Base-by-base conservation (phyloP, 176 grass and related monocot genomes). In the Phyllostachys edulis region DNA sequence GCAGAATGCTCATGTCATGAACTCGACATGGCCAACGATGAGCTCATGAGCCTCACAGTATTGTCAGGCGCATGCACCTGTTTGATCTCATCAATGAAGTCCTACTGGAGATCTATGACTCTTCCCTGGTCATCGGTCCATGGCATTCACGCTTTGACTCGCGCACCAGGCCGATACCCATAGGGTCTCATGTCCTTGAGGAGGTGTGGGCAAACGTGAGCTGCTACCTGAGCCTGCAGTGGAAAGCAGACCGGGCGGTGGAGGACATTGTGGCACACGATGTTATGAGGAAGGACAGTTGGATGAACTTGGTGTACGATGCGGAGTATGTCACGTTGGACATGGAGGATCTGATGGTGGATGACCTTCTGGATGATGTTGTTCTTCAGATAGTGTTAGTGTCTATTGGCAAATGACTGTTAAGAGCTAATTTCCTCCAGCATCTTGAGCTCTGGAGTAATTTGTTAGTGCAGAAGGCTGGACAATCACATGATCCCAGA, bases 71-170 rank as follows among this genome's bases (percentile, higher is more conserved):
- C 78, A 91, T 98, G 89, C 96, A 95, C 73, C 82, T 98, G 52
- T 98, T 95, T 74, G 93, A 98, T 89, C 88, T 95, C 63, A 93
- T 95, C 78, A 95, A 98, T 21, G 93, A 98, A 62, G 89, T 93
- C 71, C 87, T 98, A 24, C 9, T 95, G 67, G 82, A 92, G 3
- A 90, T 91, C 47, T 93, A 95, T 29, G 83, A 94, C 24, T 72
- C 83, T 67, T 92, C 93, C n/a, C 70, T 91, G 3, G 42, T 88
- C 46, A 80, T 76, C 0, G 82, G 38, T 18, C 87, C 81, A 3
- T 90, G 79, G 89, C 80, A 93, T 67, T 89, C 89, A 1, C 78
- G 72, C 29, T 88, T 90, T 0, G 87, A 92, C 38, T 76, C 45
- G 0, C 79, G 69, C 21, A 90, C 76, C 11, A 82, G 89, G 46